phyloP scores from a whole-genome alignment of 768 basidiomycete species.

The Pholiota conissans region DNA sequence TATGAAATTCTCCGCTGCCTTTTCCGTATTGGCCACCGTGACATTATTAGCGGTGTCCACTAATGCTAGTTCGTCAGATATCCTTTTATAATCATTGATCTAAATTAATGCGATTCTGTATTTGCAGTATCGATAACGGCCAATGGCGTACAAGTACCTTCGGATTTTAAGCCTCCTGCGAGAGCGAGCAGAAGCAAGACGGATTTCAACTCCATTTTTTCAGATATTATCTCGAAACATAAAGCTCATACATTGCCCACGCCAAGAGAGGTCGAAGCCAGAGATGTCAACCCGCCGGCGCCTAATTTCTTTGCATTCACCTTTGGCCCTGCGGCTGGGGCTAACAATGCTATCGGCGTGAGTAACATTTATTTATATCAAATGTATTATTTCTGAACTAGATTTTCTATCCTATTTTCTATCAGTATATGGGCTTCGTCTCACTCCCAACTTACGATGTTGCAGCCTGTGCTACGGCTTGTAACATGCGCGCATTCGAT shows the following conservation, averaged over 20 bases:
- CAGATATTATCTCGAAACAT: background rate
- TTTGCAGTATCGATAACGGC: background rate
- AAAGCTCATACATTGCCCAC: background rate
- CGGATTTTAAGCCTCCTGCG: background rate
- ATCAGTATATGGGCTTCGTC: constrained; percentile 2
- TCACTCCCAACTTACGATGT: background rate
- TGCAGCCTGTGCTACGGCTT: background rate
- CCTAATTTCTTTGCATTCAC: background rate
- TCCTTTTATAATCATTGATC: background rate
- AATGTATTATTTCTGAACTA: background rate
- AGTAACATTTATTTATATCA: background rate
- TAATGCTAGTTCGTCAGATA: background rate
- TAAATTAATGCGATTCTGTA: background rate
- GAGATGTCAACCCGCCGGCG: background rate
- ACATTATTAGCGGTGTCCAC: background rate
- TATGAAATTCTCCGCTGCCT: background rate
- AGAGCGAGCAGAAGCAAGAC: background rate
- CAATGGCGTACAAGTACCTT: background rate
- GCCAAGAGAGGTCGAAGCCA: background rate
- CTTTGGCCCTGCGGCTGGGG: background rate
- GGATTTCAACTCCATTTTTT: background rate
- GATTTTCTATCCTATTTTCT: background rate
- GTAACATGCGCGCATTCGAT: constrained; percentile 1
- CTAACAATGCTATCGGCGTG: background rate
- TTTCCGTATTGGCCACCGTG: background rate